Evolutionary conservation across 768 basidiomycete species (phyloP), one percentile per base, ranked within the genome.

Genomic region (Tylopilus felleus): DNA sequence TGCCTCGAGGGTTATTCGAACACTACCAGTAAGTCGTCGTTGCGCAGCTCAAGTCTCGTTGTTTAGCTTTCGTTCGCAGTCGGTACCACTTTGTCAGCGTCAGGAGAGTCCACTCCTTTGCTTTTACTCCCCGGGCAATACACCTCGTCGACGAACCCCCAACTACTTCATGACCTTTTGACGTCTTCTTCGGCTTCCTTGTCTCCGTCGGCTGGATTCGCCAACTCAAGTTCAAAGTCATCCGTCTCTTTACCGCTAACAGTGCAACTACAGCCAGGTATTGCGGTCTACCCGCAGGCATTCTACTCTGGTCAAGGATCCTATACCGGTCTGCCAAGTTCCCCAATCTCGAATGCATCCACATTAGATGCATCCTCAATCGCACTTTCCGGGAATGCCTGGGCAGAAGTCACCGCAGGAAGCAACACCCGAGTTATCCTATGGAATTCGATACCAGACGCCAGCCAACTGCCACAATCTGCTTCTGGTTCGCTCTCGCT

Each of bases 1-100:
- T 92, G 90, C 76, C 73, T 92, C 52, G 79, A 90, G 70, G 90
- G 90, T 53, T 80, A 73, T 71, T 82, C 87, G 29, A 91, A 92
- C 65, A 80, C 78, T 22, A 86, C 88, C 35, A 66, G 79, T 80
- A 63, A 73, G 88, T 84, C 53, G 31, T 25, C 16, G 19, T 52
- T 36, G 4, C 48, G 31, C 21, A 5, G 39, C 39, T 25, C 0
- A n/a, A 41, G 46, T 59, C 50, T 60, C 22, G 9, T 33, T 41
- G 19, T 21, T 68, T 29, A 66, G 54, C 27, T 50, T 45, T 48
- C 43, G 31, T 51, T 49, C 49, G 17, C 54, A 93, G 90, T 93
- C 57, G 90, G 90, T 58, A 81, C 80, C 58, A 82, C 76, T 47
- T 67, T 92, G 52, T 82, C 81, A 19, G 77, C 80, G 22, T 70